Conservation (phyloP, 176 grass and related monocot genomes). For the Zoysia pacifica region DNA sequence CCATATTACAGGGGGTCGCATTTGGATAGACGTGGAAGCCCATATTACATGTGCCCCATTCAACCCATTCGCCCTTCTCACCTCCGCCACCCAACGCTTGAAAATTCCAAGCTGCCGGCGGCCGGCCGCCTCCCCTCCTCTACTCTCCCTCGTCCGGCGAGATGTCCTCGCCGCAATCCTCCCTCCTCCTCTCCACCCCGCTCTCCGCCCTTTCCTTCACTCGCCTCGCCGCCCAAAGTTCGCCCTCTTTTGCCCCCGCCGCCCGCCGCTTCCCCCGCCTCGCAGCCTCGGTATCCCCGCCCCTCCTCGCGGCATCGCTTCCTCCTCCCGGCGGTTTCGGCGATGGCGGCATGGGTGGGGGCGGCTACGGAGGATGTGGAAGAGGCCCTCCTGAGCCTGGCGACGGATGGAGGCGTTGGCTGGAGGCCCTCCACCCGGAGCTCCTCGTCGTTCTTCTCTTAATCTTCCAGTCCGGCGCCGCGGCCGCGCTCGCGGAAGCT, state of each 20-base stretch:
- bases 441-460: constrained; percentile 40
- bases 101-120: constrained; percentile 33
- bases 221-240: background rate
- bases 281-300: background rate
- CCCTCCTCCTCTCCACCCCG: constrained; percentile 30
- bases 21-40: background rate
- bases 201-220: background rate
- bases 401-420: constrained; percentile 25
- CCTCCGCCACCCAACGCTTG: background rate
- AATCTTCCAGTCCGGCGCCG: constrained; percentile 43
- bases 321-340: constrained; percentile 37
- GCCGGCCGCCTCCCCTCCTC: background rate
- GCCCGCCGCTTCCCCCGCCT: constrained; percentile 19
- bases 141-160: background rate
- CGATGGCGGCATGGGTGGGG: background rate
- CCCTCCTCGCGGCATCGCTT: constrained; percentile 2
- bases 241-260: background rate
- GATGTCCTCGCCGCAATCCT: constrained; percentile 45
- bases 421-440: constrained; percentile 45
- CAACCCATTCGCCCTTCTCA: background rate
- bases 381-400: constrained; percentile 37
- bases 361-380: constrained; percentile 27
- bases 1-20: background rate
- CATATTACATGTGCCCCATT: background rate
- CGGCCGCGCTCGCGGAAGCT: constrained; percentile 44